Base-by-base conservation (phyloP, 2,329 filamentous ascomycete genomes). In the Epicoccum sorghinum region DNA sequence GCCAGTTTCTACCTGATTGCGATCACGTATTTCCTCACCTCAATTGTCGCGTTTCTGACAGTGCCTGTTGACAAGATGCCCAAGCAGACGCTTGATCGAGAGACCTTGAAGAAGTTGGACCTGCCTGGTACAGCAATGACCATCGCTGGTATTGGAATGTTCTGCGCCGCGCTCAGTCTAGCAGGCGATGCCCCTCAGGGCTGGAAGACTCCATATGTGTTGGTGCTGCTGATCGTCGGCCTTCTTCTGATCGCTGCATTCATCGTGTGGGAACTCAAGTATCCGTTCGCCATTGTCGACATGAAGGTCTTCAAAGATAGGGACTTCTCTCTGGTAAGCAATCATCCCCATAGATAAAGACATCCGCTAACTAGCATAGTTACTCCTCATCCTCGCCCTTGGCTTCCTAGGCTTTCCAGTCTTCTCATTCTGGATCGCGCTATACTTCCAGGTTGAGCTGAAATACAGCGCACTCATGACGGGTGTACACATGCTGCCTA, bases 391-490 rank as follows among this genome's bases (percentile, higher is more conserved):
- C 4, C 75, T 86, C 24, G 78, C 83, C 7, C 75, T 87, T 2
- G 86, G 86, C 5, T 86, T 84, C 64, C 83, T 88, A 74, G 81
- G 82, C 4, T 90, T 90, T 62, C 78, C 82, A 1, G 78, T 83
- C 4, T 78, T 82, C 27, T 74, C 80, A 14, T 89, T 89, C 70
- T 89, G 85, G 82, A 74, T 87, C 2, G 79, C 86, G 0, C 80
- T 89, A 7, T 89, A 84, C 69, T 83, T 90, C 75, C 86, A 90
- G 69, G 75, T 83, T 32, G 71, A 87, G 14, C 73, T 72, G 49
- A 65, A 71, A 13, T 77, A 83, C 52, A 79, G 80, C 0, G 79
- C 87, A 0, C 75, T 90, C 2, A 77, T 77, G 54, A 83, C 87
- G 2, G 86, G 86, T 0, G 80, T 87, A 4, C 83, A 84, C 53